Base-by-base conservation (phyloP, 2,329 filamentous ascomycete species). In the Neonectria neomacrospora region DNA sequence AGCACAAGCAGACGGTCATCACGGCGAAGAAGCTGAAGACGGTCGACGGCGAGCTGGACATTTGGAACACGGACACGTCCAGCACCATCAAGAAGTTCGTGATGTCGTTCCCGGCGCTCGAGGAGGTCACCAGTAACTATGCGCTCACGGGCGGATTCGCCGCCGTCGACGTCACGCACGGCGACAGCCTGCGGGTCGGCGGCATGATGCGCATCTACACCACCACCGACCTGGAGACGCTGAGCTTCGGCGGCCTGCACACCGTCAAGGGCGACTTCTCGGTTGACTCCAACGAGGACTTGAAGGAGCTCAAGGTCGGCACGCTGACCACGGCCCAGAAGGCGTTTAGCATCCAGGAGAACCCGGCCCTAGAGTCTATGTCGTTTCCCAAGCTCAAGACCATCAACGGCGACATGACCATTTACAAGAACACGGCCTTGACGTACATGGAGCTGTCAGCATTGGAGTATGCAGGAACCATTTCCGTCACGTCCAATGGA, bases 401-500 rank as follows among this genome's bases (percentile, higher is more conserved):
- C 0, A 54, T 74, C 44, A 67, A 70, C n/a, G 72, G 67, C 22
- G 71, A 72, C n/a, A 8, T 74, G 18, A 64, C 61, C 18, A 62
- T 74, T n/a, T 71, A 65, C 45, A 48, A 70, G 30, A 74, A 74
- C 30, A 56, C 64, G 2, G 69, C 68, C 0, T 57, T 74, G 18
- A 60, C 57, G 3, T 64, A 56, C 5, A 52, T 74, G 5, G 39
- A 57, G 1, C 61, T 74, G 1, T 50, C 70, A 1, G 71, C 67
- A 1, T 67, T 74, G 8, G 71, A 74, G 32, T 67, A 59, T 16
- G 70, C 71, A 18, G 67, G 62, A 0, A 74, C 72, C 5, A 71
- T 74, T n/a, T 59, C 73, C 2, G 54, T 74, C 39, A 71, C 71
- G 1, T 50, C 65, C n/a, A 74, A 74, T 22, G 72, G 66, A 10